Conservation (phyloP, 352 stramenopile species). For the Globisporangium solare region DNA sequence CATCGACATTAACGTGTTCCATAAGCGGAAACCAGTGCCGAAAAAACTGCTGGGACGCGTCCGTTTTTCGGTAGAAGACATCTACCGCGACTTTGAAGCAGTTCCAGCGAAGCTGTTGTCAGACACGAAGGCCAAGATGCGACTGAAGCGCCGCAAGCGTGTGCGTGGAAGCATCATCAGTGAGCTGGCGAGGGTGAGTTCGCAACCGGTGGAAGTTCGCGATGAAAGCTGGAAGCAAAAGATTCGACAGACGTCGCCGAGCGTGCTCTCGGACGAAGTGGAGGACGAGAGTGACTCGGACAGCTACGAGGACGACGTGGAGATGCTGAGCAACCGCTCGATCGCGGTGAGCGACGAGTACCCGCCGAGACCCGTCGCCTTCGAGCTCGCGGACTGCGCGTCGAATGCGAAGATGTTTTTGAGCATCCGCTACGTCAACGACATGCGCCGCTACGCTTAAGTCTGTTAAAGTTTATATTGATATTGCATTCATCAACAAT, state of each 20-base stretch:
- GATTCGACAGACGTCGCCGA: slow-evolving; percentile 32
- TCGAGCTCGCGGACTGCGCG: slow-evolving; percentile 47
- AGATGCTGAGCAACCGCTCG: slow-evolving; percentile 48
- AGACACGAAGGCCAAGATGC: slow-evolving; percentile 67
- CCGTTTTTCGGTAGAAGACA: slow-evolving; percentile 78
- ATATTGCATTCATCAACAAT: too few relatives aligned
- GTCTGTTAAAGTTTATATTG: too few relatives aligned
- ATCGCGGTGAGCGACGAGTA: slow-evolving; percentile 50
- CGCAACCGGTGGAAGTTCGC: slow-evolving; percentile 44
- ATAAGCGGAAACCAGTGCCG: slow-evolving; percentile 83
- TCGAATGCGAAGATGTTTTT: slow-evolving; percentile 63
- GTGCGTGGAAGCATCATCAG: slow-evolving; percentile 77
- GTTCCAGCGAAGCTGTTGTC: slow-evolving; percentile 67
- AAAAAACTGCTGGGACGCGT: slow-evolving; percentile 76
- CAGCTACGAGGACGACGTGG: slow-evolving; percentile 63
- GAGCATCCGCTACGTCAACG: slow-evolving; percentile 85
- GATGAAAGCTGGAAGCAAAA: slow-evolving; percentile 67
- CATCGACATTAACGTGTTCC: slow-evolving; percentile 74
- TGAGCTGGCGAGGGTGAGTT: slow-evolving; percentile 40
- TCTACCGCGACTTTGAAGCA: slow-evolving; percentile 76
- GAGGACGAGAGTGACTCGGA: slow-evolving; percentile 38
- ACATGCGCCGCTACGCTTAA: slow-evolving; percentile 79
- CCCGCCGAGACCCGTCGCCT: slow-evolving; percentile 36
- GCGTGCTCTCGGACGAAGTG: slow-evolving; percentile 29
- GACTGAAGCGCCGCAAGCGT: slow-evolving; percentile 74